Evolutionary conservation across 345 rosid species (phyloP).

Genomic region (Sisymbrium irio): DNA sequence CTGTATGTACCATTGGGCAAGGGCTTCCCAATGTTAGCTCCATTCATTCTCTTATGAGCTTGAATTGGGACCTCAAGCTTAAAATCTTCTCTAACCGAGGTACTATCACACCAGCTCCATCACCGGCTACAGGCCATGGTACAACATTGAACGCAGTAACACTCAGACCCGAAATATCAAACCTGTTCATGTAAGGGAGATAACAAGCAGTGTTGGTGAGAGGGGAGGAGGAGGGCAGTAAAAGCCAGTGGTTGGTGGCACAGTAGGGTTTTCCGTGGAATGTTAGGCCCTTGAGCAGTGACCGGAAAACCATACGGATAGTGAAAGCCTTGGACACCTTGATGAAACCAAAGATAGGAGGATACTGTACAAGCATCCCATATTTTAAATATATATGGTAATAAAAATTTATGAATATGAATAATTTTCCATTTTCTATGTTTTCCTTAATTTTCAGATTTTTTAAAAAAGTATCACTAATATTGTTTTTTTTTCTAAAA

Average conservation of each 20-base stretch:
- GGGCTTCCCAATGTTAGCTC: constrained; percentile 15
- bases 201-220: constrained; percentile 26
- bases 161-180: constrained; percentile 24
- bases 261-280: constrained; percentile 38
- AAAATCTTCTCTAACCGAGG: constrained; percentile 29
- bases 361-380: constrained; percentile 31
- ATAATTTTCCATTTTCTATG: too few relatives aligned
- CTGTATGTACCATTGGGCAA: constrained; percentile 16
- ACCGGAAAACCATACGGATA: constrained; percentile 45
- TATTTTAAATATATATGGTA: too few relatives aligned
- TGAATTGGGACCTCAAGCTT: constrained; percentile 22
- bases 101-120: constrained; percentile 25
- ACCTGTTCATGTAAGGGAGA: constrained; percentile 40
- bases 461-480: too few relatives aligned
- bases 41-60: constrained; percentile 17
- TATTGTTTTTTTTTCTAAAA: too few relatives aligned
- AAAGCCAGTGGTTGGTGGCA: constrained; percentile 37
- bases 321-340: constrained; percentile 33
- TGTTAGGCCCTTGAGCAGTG: constrained; percentile 35
- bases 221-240: constrained; percentile 34
- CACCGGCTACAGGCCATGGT: constrained; percentile 27
- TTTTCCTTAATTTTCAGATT: too few relatives aligned
- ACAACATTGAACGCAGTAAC: constrained; percentile 25
- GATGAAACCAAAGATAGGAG: constrained; percentile 28
- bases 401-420: too few relatives aligned